Base-by-base conservation (phyloP, 2,329 filamentous ascomycete species). In the Ophiocordyceps camponoti-floridani region DNA sequence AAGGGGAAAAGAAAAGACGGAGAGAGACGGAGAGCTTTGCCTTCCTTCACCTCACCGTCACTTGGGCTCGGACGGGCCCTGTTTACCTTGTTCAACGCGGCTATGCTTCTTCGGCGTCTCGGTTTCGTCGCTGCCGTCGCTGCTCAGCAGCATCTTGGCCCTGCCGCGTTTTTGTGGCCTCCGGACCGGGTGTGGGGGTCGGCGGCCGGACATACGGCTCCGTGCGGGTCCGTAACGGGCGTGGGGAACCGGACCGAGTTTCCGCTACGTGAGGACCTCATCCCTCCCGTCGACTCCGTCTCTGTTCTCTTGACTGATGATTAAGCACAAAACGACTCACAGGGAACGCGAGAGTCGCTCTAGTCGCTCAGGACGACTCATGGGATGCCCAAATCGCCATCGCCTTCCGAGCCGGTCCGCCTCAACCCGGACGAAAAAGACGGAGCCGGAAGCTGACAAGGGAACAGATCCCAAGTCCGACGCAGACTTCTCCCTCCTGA, bases 321-420 rank as follows among this genome's bases (percentile, higher is more conserved):
- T 14, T 6, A 37, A 16, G 14, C 12, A n/a, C 11, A n/a, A 3
- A 5, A 23, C 23, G 23, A 23, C 23, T 23, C 23, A 11, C 13
- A 77, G 73, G 64, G 13, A 68, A 69, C 45, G 75, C 73, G 12
- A 62, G 67, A 41, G 62, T 79, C 13, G 65, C 74, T 2, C 61
- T 79, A 4, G 68, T 72, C 7, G 67, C 71, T 18, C 72, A 77
- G 41, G 69, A 76, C 47, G 70, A 76, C 43, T 72, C 73, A 5
- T 77, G 66, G 53, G 63, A 69, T 38, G 58, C 75, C 23, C 64
- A 69, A 43, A 62, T 79, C 18, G 65, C 68, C 44, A 66, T 79
- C 44, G 71, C 75, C 0, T 70, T 73, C 48, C 56, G 58, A 5
- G 61, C 68, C 44, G 61, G 74, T 75, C 57, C 33, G 33, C n/a